Conservation (phyloP, 2,329 filamentous ascomycete genomes). For the Penicillium sp. region DNA sequence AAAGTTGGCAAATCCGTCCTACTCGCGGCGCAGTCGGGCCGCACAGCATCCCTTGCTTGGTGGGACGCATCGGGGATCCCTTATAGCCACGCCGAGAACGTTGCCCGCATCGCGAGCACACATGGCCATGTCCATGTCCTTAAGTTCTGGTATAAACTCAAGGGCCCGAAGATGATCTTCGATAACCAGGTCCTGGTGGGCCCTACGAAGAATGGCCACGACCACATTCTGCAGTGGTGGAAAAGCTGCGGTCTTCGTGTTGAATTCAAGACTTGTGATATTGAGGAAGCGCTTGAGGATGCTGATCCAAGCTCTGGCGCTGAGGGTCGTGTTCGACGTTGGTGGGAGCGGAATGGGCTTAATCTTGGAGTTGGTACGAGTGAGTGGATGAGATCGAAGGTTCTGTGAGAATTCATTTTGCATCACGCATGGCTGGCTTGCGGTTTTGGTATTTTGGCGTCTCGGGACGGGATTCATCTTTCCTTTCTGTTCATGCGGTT, state of each 20-base stretch:
- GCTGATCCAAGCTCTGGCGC: constrained; percentile 63
- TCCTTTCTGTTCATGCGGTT: constrained; percentile 1
- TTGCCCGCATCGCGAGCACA: constrained; percentile 79
- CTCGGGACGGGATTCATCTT: background rate
- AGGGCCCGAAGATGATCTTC: constrained; percentile 74
- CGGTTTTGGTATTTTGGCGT: background rate
- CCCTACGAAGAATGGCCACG: constrained; percentile 82
- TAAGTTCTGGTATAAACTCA: constrained; percentile 74
- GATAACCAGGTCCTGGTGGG: constrained; percentile 81
- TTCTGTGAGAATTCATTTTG: constrained; percentile 50
- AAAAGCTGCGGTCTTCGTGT: constrained; percentile 68
- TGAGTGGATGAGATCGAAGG: constrained; percentile 84
- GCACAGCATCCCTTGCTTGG: constrained; percentile 75
- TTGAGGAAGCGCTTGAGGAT: constrained; percentile 91
- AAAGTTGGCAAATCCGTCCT: constrained; percentile 83
- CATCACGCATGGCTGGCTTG: background rate
- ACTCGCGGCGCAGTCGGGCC: constrained; percentile 78
- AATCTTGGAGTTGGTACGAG: constrained; percentile 79
- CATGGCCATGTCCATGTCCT: constrained; percentile 82
- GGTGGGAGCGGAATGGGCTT: constrained; percentile 85
- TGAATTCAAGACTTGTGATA: constrained; percentile 92
- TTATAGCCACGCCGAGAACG: constrained; percentile 73
- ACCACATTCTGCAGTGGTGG: constrained; percentile 91
- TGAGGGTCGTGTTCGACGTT: constrained; percentile 70
- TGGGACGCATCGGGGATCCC: constrained; percentile 82